Base-by-base conservation (phyloP, 768 basidiomycete genomes). In the Rossbeevera mucosa region DNA sequence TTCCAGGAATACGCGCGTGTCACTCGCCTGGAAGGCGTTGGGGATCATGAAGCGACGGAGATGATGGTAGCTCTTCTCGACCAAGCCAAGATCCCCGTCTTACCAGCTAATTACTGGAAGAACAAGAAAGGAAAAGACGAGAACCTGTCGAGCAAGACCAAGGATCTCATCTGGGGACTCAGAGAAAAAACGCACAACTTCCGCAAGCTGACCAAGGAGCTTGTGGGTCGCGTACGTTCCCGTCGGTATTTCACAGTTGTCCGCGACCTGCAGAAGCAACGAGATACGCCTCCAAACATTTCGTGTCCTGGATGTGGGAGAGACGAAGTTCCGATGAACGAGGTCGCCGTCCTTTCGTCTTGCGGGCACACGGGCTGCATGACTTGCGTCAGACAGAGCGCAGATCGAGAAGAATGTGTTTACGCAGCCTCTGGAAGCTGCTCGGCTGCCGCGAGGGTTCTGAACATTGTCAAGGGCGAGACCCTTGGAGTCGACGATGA, bases 201-300 rank as follows among this genome's bases (percentile, higher is more conserved):
- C 51, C 83, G 92, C 43, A 81, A 85, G 44, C 72, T 96, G 43
- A 82, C 82, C 29, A 94, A 93, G 68, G 94, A 96, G 68, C 81
- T 95, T 47, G 85, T 91, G 24, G 92, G 91, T 26, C 88, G 94
- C 45, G 82, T 91, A 44, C 85, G 94, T 41, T 96, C 94, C 2
- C 76, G 91, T 30, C 88, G 94, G 41, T 96, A 92, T 72, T 96
- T 97, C 74, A 89, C 81, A 7, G 87, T 88, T 48, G 91, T 96
- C 38, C 87, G 91, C 40, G 89, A 94, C 60, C 76, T 94, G 40
- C 93, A 96, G 66, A 85, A 81, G 62, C 84, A 89, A 61, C 74
- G 75, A 24, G 83, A 83, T 26, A 71, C 70, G 11, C 82, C 84
- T 8, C 76, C 81, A 16, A 70, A 73, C 25, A 75, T 88, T 33